A percentile compares a stretch with the other conserved stretches of the same genome.
These are phyloP conservation scores for Huntiella decipiens DNA, from an alignment of 2,329 filamentous ascomycete genomes.

Conservation along the genomic window DNA sequence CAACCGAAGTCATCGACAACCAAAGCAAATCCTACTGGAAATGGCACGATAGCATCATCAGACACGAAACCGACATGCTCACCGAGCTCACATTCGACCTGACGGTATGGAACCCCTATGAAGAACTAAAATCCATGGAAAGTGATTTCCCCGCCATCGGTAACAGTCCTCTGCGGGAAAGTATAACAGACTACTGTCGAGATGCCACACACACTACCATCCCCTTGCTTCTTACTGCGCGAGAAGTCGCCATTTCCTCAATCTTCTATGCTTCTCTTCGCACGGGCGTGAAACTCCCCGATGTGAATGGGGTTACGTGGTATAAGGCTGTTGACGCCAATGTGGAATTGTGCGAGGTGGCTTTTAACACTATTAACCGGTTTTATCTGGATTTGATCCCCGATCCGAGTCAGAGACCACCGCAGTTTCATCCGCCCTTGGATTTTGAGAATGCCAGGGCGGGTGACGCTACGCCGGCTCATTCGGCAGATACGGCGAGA, in stretches of 20 bases:
- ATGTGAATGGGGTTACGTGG: slow-evolving; percentile 62
- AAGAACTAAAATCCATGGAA: slow-evolving; percentile 64
- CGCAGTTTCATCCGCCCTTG: too few species aligned
- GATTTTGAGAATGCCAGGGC: too few species aligned
- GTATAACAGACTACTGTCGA: slow-evolving; percentile 85
- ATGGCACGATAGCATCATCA: slow-evolving; percentile 86
- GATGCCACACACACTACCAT: slow-evolving; percentile 73
- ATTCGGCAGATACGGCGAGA: background rate
- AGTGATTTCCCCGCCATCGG: slow-evolving; percentile 54
- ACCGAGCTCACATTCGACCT: slow-evolving; percentile 89
- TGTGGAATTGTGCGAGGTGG: slow-evolving; percentile 23
- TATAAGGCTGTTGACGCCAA: slow-evolving; percentile 64
- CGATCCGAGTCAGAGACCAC: too few species aligned
- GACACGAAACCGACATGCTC: slow-evolving; percentile 81
- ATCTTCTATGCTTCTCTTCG: slow-evolving; percentile 74
- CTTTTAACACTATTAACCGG: too few species aligned
- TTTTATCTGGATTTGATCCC: too few species aligned
- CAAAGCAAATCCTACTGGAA: slow-evolving; percentile 97
- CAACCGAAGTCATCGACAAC: slow-evolving; percentile 77
- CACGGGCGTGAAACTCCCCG: slow-evolving; percentile 55
- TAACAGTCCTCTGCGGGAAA: slow-evolving; percentile 65
- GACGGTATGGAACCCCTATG: slow-evolving; percentile 75
- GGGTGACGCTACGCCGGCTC: background rate
- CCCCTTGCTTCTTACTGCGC: slow-evolving; percentile 60
- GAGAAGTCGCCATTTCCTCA: slow-evolving; percentile 66